These are phyloP conservation scores for Forsythia suspensa DNA, from an alignment of 257 asterid genomes.

Conservation along the genomic window DNA sequence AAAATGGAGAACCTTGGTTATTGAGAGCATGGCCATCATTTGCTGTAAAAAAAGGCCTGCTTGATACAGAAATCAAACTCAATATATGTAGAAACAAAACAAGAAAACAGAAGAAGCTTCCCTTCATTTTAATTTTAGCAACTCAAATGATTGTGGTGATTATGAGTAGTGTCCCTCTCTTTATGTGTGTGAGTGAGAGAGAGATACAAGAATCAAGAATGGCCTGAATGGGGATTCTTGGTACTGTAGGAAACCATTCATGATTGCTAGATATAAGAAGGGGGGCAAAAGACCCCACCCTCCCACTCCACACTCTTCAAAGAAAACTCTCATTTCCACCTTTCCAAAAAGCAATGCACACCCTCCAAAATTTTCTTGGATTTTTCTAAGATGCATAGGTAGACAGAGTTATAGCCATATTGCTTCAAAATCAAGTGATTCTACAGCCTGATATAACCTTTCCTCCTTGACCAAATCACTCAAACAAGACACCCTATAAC, in stretches of 20 bases:
- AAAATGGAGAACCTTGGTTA: slow-evolving; percentile 16
- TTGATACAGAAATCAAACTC: slow-evolving; percentile 36
- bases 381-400: slow-evolving; percentile 17
- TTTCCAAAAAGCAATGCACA: not conserved
- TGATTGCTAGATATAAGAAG: slow-evolving; percentile 30
- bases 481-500: slow-evolving; percentile 11
- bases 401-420: slow-evolving; percentile 29
- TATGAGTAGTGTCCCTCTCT: slow-evolving; percentile 9
- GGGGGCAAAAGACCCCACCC: not conserved
- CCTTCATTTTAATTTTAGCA: slow-evolving; percentile 33
- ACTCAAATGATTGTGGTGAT: slow-evolving; percentile 31
- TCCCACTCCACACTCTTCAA: too few relatives aligned
- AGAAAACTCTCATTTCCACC: not conserved
- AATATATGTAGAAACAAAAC: slow-evolving; percentile 33
- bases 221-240: too few relatives aligned
- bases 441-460: slow-evolving; percentile 16
- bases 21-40: slow-evolving; percentile 22
- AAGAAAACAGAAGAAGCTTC: slow-evolving; percentile 29
- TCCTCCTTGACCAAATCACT: slow-evolving; percentile 32
- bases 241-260: slow-evolving; percentile 21
- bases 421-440: slow-evolving; percentile 63
- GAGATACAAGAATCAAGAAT: not conserved
- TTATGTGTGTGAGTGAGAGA: not conserved
- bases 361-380: not conserved
- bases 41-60: slow-evolving; percentile 37